These are phyloP conservation scores for Tephrocybe sp. DNA, from an alignment of 768 basidiomycete species.

Conservation along the genomic window DNA sequence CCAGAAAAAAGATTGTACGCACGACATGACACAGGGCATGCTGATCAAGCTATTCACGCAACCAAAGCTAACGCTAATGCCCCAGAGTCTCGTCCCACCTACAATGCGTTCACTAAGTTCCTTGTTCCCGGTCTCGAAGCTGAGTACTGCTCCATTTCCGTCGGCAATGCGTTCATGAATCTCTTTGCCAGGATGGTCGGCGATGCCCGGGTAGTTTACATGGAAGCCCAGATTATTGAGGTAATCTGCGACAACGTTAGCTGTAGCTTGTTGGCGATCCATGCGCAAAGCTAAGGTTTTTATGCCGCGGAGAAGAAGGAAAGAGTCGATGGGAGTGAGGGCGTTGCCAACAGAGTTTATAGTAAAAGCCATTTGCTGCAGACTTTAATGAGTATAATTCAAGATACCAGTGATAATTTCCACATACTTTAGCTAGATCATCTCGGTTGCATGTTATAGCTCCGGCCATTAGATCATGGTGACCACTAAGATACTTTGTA, in stretches of 20 bases:
- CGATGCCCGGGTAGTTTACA: conserved; percentile 90
- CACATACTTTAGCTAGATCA: conserved; percentile 76
- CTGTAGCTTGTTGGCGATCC: conserved; percentile 87
- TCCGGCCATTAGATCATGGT: conserved; percentile 99
- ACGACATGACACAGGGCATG: conserved; percentile 99
- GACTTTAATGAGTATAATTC: conserved; percentile 7
- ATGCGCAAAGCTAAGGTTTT: conserved; percentile 97
- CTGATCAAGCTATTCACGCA: conserved; percentile 97
- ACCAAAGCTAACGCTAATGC: conserved; percentile 97
- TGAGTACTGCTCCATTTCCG: conserved; percentile 91
- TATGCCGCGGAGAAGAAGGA: conserved; percentile 91
- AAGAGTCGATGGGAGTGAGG: conserved; percentile 92
- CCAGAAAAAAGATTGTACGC: conserved; percentile 36
- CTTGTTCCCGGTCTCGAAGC: conserved; percentile 92
- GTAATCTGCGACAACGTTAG: conserved; percentile 83
- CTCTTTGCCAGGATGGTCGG: conserved; percentile 76
- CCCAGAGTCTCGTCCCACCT: conserved; percentile 90
- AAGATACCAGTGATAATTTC: background rate
- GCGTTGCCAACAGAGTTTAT: conserved; percentile 95
- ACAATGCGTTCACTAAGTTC: conserved; percentile 89
- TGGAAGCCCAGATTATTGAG: conserved; percentile 82
- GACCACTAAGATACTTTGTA: conserved; percentile 96
- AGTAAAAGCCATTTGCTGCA: conserved; percentile 80
- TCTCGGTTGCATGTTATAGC: conserved; percentile 90
- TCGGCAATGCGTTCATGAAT: conserved; percentile 89